Conservation (phyloP, 495 filamentous ascomycete genomes). For the Podospora pseudocomata region DNA sequence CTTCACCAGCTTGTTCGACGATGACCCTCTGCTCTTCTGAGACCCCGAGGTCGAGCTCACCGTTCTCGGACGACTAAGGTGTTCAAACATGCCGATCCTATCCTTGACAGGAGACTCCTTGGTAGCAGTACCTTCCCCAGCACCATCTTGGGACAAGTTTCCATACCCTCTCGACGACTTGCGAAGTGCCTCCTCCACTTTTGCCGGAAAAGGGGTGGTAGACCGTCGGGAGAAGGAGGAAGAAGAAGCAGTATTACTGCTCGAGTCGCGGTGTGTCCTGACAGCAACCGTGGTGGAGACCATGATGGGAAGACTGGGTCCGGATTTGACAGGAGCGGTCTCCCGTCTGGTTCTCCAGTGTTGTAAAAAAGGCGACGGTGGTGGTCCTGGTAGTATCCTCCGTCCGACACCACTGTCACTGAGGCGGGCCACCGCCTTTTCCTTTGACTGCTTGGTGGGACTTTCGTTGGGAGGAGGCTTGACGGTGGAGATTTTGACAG, state of each 20-base stretch:
- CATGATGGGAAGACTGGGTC: conserved; percentile 21
- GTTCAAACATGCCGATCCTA: conserved; percentile 37
- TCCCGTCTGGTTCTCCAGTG: conserved; percentile 14
- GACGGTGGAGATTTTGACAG: conserved; percentile 19
- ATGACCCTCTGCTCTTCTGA: background rate
- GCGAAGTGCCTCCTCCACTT: background rate
- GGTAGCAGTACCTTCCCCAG: conserved; percentile 1
- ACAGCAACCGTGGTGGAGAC: conserved; percentile 21
- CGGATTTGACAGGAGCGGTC: conserved; percentile 10
- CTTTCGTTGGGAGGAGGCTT: background rate
- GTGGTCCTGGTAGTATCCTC: conserved; percentile 3
- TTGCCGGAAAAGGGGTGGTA: background rate
- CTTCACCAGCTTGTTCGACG: background rate
- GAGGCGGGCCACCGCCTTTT: background rate
- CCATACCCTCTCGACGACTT: conserved; percentile 3
- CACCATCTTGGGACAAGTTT: conserved; percentile 3
- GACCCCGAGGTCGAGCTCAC: background rate
- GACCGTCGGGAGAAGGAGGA: conserved; percentile 5
- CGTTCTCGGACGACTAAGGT: conserved; percentile 19
- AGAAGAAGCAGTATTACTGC: background rate
- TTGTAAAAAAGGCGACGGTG: conserved; percentile 14
- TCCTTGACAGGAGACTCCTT: conserved; percentile 37
- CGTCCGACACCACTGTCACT: background rate
- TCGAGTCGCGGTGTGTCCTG: conserved; percentile 12
- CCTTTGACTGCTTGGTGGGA: background rate